Percentiles rank a stretch among this genome's conserved stretches.
Conservation (phyloP, 495 filamentous ascomycete genomes). For the Staphylotrichum longicolle region DNA sequence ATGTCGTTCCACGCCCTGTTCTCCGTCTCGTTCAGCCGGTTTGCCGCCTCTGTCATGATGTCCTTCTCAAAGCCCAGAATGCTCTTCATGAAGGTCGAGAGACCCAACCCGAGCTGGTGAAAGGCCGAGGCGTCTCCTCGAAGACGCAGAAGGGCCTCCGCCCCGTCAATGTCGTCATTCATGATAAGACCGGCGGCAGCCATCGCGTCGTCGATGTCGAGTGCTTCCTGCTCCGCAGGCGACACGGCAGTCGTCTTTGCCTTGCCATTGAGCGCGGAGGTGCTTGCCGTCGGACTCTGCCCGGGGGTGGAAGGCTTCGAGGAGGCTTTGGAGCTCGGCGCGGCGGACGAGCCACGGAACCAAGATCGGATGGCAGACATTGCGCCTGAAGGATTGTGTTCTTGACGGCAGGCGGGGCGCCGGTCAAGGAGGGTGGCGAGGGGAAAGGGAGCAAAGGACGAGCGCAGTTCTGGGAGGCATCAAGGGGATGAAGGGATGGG, state of each 20-base stretch:
- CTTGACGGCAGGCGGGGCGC: neutral
- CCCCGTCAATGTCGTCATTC: conserved; percentile 88
- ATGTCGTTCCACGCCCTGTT: conserved; percentile 72
- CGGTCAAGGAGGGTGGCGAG: conserved; percentile 11
- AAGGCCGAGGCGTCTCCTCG: conserved; percentile 78
- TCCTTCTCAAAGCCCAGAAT: conserved; percentile 92
- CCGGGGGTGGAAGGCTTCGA: conserved; percentile 22
- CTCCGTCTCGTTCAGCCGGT: conserved; percentile 75
- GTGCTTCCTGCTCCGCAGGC: conserved; percentile 28
- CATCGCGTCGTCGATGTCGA: conserved; percentile 51
- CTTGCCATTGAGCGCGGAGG: conserved; percentile 23
- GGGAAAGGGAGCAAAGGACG: neutral
- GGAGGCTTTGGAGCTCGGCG: conserved; percentile 27
- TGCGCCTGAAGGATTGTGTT: conserved; percentile 1
- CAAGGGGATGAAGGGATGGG: neutral
- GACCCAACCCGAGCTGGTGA: conserved; percentile 80
- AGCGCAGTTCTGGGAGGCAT: neutral
- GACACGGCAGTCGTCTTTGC: conserved; percentile 31
- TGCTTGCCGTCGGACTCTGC: conserved; percentile 30
- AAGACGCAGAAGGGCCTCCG: conserved; percentile 71
- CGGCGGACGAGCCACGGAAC: conserved; percentile 30
- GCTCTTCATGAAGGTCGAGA: conserved; percentile 80
- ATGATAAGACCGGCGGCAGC: conserved; percentile 62
- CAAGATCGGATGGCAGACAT: conserved; percentile 36
- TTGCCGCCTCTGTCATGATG: conserved; percentile 83